phyloP scores from a whole-genome alignment of 2,329 filamentous ascomycete genomes.

The Elsinoe arachidis region DNA sequence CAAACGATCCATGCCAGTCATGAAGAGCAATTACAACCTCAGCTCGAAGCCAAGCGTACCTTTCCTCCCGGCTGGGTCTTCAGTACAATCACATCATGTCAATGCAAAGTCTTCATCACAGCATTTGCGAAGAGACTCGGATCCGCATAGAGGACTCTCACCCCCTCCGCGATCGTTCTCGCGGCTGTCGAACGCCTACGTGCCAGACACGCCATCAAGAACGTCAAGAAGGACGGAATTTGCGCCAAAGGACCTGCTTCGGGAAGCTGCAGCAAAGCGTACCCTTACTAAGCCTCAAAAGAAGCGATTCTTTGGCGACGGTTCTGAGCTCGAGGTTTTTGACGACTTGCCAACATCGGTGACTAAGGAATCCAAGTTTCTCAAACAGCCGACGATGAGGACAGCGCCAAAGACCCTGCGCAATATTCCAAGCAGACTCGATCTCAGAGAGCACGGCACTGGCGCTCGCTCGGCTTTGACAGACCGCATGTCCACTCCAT shows the following conservation, averaged over 20 bases:
- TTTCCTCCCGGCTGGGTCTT: constrained; percentile 70
- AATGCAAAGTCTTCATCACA: constrained; percentile 58
- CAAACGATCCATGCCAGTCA: constrained; percentile 53
- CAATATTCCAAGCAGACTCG: constrained; percentile 40
- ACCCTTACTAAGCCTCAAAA: constrained; percentile 65
- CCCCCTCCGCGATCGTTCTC: constrained; percentile 39
- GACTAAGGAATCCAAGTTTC: constrained; percentile 69
- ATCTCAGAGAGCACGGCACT: constrained; percentile 22
- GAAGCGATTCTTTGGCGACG: constrained; percentile 74
- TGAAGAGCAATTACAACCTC: constrained; percentile 44
- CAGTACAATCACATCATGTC: constrained; percentile 70
- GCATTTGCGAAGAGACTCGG: constrained; percentile 75
- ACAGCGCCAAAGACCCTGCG: constrained; percentile 57
- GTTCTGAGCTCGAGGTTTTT: constrained; percentile 83
- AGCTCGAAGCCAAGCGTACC: constrained; percentile 61
- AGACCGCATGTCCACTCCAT: constrained; percentile 39
- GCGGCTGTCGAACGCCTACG: constrained; percentile 39
- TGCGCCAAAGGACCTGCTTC: constrained; percentile 42
- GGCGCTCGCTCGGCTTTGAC: constrained; percentile 24
- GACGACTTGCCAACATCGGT: constrained; percentile 89
- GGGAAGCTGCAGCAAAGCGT: constrained; percentile 52
- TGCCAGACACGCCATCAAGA: constrained; percentile 43
- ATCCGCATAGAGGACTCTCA: constrained; percentile 46
- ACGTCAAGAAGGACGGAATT: constrained; percentile 33
- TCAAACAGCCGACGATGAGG: constrained; percentile 66